Evolutionary conservation across 768 basidiomycete species (phyloP), one percentile per base, ranked within the genome.

Genomic region (Multifurca ochricompacta): DNA sequence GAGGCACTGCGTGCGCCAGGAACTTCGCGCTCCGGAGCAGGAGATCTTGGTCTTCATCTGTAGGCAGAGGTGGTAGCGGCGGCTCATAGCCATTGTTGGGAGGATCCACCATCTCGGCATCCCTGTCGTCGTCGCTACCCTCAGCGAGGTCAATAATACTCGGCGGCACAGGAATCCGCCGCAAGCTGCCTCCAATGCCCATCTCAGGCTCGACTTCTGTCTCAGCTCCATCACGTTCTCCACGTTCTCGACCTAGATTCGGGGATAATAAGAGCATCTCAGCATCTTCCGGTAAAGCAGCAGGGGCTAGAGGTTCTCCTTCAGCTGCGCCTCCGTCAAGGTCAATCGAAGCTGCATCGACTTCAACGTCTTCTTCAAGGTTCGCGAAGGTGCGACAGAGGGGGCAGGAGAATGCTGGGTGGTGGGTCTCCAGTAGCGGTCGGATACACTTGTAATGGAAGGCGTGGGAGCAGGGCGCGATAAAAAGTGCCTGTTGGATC

Each of bases 371-470:
- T 53, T 91, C 92, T 45, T 98, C 93, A 16, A 99, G 79, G 67
- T 98, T 87, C 13, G 93, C 93, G 63, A 87, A 99, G 0, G 92
- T 93, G 36, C 95, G 77, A 68, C 95, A 99, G 6, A 99, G 79
- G 0, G 95, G 95, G 64, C 95, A 99, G 13, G 83, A 88, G 72
- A 98, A 99, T 6, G 89, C 87, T 0, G 94, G 91, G 62, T 93
- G 83, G 69, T 97, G 91, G n/a, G 78, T 70, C 61, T 89, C 80
- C 39, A 97, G 77, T 10, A 98, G 76, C 1, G 94, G 95, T 0
- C 92, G 81, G 56, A 99, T 93, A 68, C 95, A 97, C 70, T 97
- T 98, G 80, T 90, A 92, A 72, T 93, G 91, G 74, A 90, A 91
- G 0, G 92, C 85, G 68, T 99, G 95, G 1, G 91, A 93, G 70